These are phyloP conservation scores for Biancaea sappan DNA, from an alignment of 306 rosid species.

Conservation along the genomic window DNA sequence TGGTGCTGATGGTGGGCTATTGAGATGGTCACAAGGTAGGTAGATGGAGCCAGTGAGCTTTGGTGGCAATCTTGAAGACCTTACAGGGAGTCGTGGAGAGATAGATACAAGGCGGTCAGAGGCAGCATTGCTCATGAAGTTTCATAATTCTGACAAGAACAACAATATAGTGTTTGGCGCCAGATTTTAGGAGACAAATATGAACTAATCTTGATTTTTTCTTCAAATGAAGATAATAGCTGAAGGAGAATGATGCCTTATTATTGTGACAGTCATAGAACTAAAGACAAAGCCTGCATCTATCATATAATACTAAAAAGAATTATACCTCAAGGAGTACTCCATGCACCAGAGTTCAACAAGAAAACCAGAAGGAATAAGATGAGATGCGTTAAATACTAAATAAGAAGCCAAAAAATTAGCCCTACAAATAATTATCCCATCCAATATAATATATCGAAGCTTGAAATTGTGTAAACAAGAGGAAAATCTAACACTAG, in stretches of 20 bases:
- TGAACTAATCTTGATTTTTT: neutral
- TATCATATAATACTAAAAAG: neutral
- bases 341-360: neutral
- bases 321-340: neutral
- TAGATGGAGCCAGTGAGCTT: constrained; percentile 31
- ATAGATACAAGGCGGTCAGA: constrained; percentile 25
- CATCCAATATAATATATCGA: neutral
- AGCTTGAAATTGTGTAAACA: neutral
- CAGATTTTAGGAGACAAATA: neutral
- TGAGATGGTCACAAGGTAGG: neutral
- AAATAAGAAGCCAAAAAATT: neutral
- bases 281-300: neutral
- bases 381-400: neutral
- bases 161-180: neutral
- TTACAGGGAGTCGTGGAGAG: constrained; percentile 14
- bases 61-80: neutral
- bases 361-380: neutral
- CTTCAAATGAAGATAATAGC: neutral
- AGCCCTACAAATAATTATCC: neutral
- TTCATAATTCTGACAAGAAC: neutral
- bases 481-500: constrained; percentile 4
- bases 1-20: neutral
- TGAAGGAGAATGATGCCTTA: neutral
- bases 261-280: neutral
- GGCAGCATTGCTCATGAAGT: constrained; percentile 55